Evolutionary conservation across 108 stramenopile species (phyloP), one percentile per base, ranked within the genome.

Genomic region (Fragilariopsis cylindrus): DNA sequence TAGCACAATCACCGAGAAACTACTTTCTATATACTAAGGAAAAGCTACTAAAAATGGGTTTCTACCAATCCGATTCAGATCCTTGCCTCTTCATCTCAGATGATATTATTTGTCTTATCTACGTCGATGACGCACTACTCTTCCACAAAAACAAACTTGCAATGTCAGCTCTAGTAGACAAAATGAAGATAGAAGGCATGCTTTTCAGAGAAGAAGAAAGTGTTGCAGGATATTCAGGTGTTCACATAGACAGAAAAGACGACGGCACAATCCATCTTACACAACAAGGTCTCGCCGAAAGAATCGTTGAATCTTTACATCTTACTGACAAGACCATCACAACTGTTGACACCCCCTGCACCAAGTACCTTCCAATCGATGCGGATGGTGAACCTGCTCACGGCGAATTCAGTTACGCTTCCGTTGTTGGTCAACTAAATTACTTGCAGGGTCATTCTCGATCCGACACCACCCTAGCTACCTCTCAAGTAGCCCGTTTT

Each of bases 11-110:
- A 21, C 21, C 21, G 1, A 21, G 21, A 21, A 21, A 21, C 21
- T 21, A 21, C 21, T 21, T 21, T 21, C 21, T 21, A 21, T 21
- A 21, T 21, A 21, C 21, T 21, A 21, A 21, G 21, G 21, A 21
- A 21, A 78, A 82, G 40, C 77, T 76, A 7, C 49, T 79, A 6
- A 56, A 54, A 40, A 62, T 75, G 40, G 13, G 45, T 30, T 78
- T 74, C 7, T 8, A 41, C 1, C 73, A 74, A 42, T 82, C 44
- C 44, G 76, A 75, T 2, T 18, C 62, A 15, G 86, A 84, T 67
- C 84, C 88, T 9, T 89, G 88, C 43, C 65, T 89, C 40, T 84
- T 89, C 48, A 60, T 81, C 64, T 74, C 65, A 0, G 15, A 65
- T 1, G 57, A 67, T 4, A 53, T 87, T 4, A 70, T 87, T 50